Base-by-base conservation (phyloP, 345 rosid species). In the Eucalyptus microcorys region DNA sequence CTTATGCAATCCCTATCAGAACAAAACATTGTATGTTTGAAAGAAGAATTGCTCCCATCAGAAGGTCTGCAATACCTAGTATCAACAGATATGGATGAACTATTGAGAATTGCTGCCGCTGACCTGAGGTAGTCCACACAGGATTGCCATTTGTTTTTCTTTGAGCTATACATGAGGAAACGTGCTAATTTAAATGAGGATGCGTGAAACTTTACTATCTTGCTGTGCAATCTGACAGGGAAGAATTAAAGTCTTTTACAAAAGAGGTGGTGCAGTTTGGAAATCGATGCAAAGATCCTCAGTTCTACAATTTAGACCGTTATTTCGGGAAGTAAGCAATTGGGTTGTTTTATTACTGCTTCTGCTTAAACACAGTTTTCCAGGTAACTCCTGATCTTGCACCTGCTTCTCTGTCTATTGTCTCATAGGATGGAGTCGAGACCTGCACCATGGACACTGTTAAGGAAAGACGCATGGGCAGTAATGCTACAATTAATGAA, bases 251-350 rank as follows among this genome's bases (percentile, higher is more conserved):
- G 92, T 91, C 95, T 55, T 97, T 97, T 88, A 93, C 98, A 17
- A 94, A 98, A 90, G 99, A 97, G 91, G 99, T 97, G 91, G 98
- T 96, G 49, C 98, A 97, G 59, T 96, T 97, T 89, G 99, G 99
- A 86, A 96, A 96, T 91, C 99, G 94, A 89, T 97, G 99, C 90
- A 96, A 96, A 92, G 99, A 97, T 94, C 98, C 97, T 89, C 99
- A 96, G 71, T 96, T 96, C 96, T 96, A 96, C 94, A 94, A 95
- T 89, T 91, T 96, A 90, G 97, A 96, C 87, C 99, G 99, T 43
- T 96, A 95, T 91, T 96, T 97, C 90, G 96, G 94, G 50, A 96
- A 94, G 99, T 96, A 94, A 93, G 91, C 89, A 68, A 27, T 48
- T 89, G 86, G 90, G 86, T 76, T 93, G 45, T 57, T 90, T 86